Conservation (phyloP, 1,284 basidiomycete genomes). For the Takashimella koratensis region DNA sequence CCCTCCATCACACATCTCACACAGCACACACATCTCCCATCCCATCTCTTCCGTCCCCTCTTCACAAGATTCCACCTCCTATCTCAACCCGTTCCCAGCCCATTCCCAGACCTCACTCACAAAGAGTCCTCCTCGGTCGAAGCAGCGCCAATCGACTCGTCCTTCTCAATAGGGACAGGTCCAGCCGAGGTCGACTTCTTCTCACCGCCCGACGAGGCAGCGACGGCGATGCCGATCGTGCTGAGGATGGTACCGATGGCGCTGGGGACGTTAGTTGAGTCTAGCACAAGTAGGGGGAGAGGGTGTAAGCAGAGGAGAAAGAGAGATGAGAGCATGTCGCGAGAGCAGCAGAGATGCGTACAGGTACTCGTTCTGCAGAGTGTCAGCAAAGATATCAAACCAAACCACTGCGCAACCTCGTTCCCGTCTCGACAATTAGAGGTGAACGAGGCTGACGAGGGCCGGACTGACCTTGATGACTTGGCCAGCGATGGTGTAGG, state of each 20-base stretch:
- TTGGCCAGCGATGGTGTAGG: constrained; percentile 48
- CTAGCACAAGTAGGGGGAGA: too few species aligned
- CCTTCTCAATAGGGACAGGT: constrained; percentile 16
- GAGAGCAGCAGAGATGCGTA: too few species aligned
- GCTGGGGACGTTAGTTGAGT: too few species aligned
- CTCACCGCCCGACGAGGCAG: constrained; percentile 33
- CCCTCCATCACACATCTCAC: not conserved
- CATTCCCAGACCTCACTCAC: too few species aligned
- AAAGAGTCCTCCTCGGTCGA: constrained; percentile 32
- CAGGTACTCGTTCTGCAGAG: constrained; percentile 45
- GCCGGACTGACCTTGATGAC: constrained; percentile 46
- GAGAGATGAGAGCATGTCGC: too few species aligned
- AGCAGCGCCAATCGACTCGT: constrained; percentile 15
- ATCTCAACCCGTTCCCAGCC: too few species aligned
- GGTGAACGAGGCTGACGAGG: not conserved
- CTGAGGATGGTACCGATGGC: constrained; percentile 44
- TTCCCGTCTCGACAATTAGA: too few species aligned
- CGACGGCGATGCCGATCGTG: constrained; percentile 37
- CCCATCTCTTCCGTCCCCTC: too few species aligned
- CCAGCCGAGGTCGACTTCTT: constrained; percentile 20
- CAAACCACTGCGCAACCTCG: too few species aligned
- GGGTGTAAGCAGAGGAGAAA: not conserved
- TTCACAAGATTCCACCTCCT: too few species aligned
- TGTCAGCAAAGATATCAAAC: too few species aligned
- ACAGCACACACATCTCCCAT: not conserved